Base-by-base conservation (phyloP, 2,329 filamentous ascomycete species). In the Cladophialophora exuberans region DNA sequence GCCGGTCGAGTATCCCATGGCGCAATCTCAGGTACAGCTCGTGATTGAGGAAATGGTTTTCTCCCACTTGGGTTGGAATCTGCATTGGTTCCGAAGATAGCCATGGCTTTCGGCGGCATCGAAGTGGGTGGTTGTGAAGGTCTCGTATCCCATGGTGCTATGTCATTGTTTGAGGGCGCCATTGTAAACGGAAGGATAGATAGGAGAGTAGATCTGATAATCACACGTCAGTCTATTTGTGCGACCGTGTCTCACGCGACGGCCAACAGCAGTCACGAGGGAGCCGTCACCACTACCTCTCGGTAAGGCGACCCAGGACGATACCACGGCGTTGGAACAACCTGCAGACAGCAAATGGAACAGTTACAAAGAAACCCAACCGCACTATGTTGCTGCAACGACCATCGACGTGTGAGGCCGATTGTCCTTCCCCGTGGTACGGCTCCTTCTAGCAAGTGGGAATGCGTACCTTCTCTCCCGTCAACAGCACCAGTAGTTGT, bases 1-100 rank as follows among this genome's bases (percentile, higher is more conserved):
- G 65, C 9, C 62, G 66, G 18, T 61, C 64, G 35, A 22, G 54
- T 58, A 15, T 59, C 58, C 64, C 67, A 69, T 7, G 69, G 67
- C 17, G 66, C 65, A 42, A 72, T 68, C 5, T 61, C 67, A 62
- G 66, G 30, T 52, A 57, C 17, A 61, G 52, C 41, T 26, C 15
- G 33, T 52, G 47, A 42, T 17, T 49, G 52, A 28, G 26, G 13
- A 15, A 31, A n/a, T 52, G 59, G 50, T 57, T 65, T 38, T 62
- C 61, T 17, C 51, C 26, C 20, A 60, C 61, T 36, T 59, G 62
- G 6, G 60, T 57, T 46, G 65, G 64, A 39, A 61, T 61, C 38
- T 62, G 62, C 9, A 43, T 52, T 50, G 17, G 52, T 49, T 3
- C 62, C 60, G 22, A 62, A 56, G 28, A 61, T 60, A 35, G 52